Evolutionary conservation across 2,329 filamentous ascomycete genomes (phyloP), one percentile per base, ranked within the genome.

Genomic region (Fusarium sp.): DNA sequence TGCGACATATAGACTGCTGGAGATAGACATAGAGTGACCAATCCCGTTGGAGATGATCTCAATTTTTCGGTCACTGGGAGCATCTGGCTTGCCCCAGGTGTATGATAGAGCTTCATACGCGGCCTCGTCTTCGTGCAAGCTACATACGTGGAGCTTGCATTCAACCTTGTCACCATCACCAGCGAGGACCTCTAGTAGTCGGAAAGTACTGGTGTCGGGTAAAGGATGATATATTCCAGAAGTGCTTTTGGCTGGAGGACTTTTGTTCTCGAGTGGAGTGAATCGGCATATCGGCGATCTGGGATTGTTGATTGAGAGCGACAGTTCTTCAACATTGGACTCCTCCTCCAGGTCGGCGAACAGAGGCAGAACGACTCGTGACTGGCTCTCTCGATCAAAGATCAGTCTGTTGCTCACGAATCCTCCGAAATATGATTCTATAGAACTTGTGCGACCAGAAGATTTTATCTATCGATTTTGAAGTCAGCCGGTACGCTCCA

Each of bases 1-100:
- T 3, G 55, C 55, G 7, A 33, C n/a, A 1, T 48, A 18, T 6
- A 58, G 2, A 1, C 0, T 50, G 0, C 15, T 8, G 1, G 31
- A 41, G n/a, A 55, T 16, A 20, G 1, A 2, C 36, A 55, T 14
- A 7, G 26, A 11, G 16, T 55, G 51, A 14, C 6, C 15, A 3
- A 4, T 1, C 0, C 26, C 15, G 3, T 55, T 24, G 3, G 11
- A 1, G 7, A 24, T 48, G 3, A 58, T 16, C 3, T 58, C 55
- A 2, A 58, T 36, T 6, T 11, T 24, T 6, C 9, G 8, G 14
- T 33, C 2, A 20, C 42, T 13, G 1, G 16, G 42, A 20, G 5
- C 0, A 1, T 9, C 8, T 26, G 41, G 24, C 7, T 2, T 1
- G 1, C 41, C 31, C 55, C 55, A 58, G 4, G 55, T 48, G 1